Evolutionary conservation across 768 basidiomycete genomes (phyloP), one percentile per base, ranked within the genome.

Genomic region (Gyrodon lividus): DNA sequence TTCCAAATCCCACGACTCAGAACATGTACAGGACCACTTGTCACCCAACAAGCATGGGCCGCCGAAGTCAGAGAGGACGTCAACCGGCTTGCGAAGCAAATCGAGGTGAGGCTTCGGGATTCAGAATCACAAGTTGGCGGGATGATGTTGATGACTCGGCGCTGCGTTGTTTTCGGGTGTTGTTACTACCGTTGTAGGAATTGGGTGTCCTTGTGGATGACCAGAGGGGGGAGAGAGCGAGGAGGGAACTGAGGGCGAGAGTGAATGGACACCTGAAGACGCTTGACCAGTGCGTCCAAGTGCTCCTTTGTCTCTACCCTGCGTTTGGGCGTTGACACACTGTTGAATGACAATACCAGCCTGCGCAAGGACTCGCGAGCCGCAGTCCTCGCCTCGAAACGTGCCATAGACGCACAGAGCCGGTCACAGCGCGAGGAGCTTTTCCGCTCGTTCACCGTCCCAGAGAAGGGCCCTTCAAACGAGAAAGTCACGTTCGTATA

Each of bases 41-140:
- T 77, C 0, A 62, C 81, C 3, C 93, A 96, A 59, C 86, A 92
- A 62, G 78, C 82, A 43, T 74, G 87, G 47, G 83, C 84, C 1
- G 82, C 81, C 4, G 91, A 92, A 62, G 67, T 94, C 51, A 75
- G 90, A 26, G 86, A 87, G 47, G 92, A 94, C 61, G 69, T 92
- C 16, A 84, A 85, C 33, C 61, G 70, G 0, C 75, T 88, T 19
- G 72, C 75, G 6, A 74, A 75, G 34, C 81, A 86, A 48, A 72
- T 95, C n/a, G 88, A 95, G 74, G 65, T 66, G 23, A 54, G 65
- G 85, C 88, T 54, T 52, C 37, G 10, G 3, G 23, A 44, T 50
- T 53, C 22, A 7, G 26, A 17, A 6, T 16, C 7, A 42, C 5
- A 55, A 61, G 51, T 35, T 41, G 13, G 17, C 13, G 16, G 6